Evolutionary conservation across 2,329 filamentous ascomycete species (phyloP).

Genomic region (Microcyclosporella mali): DNA sequence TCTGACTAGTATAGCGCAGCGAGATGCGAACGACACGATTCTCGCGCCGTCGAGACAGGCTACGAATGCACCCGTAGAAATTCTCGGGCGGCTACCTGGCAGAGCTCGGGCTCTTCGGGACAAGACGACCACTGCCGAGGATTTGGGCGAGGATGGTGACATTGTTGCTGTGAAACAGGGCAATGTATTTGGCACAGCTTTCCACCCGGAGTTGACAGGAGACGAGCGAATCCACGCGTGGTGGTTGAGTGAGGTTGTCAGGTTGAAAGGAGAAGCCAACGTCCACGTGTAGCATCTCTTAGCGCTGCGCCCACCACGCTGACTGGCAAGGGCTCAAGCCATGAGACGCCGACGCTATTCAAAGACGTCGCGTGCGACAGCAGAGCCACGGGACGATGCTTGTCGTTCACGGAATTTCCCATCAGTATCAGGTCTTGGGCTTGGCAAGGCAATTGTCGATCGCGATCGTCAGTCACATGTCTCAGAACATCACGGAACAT

Average conservation of each 20-base stretch:
- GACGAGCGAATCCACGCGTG: conserved; percentile 86
- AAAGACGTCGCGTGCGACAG: no score
- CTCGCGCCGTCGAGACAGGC: conserved; percentile 52
- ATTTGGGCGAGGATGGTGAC: conserved; percentile 54
- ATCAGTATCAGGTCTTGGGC: no score
- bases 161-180: conserved; percentile 86
- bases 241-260: conserved; percentile 72
- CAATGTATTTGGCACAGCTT: conserved; percentile 90
- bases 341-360: no score
- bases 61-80: conserved; percentile 48
- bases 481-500: no score
- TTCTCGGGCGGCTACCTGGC: conserved; percentile 53
- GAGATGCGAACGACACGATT: conserved; percentile 39
- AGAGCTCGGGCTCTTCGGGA: conserved; percentile 45
- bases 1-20: conserved; percentile 1
- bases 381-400: no score
- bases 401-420: no score
- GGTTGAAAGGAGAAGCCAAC: not conserved
- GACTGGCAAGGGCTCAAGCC: no score
- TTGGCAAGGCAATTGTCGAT: no score
- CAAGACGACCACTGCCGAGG: conserved; percentile 41
- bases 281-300: no score
- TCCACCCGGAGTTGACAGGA: conserved; percentile 86
- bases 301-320: no score
- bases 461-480: no score